Conservation (phyloP, 352 stramenopile species). For the Globisporangium camurandrum region DNA sequence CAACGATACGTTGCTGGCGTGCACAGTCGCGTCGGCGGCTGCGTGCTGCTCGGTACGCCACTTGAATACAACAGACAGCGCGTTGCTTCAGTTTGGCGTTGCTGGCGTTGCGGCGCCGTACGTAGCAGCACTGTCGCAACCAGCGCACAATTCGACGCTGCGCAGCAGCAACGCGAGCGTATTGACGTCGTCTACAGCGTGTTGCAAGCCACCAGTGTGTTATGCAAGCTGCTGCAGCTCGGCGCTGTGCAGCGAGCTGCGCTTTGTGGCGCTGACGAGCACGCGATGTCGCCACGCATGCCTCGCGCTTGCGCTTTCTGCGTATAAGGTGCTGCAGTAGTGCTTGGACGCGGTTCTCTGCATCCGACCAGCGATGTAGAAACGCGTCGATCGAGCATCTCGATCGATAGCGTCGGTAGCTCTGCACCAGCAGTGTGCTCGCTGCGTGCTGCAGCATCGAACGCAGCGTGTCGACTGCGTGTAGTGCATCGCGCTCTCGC, state of each 20-base stretch:
- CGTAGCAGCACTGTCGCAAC: not conserved
- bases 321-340: constrained; percentile 3
- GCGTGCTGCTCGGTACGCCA: not conserved
- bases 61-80: not conserved
- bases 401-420: constrained; percentile 4
- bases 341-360: constrained; percentile 9
- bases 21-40: not conserved
- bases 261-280: not conserved
- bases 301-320: constrained; percentile 1
- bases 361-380: constrained; percentile 4
- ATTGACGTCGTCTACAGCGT: not conserved
- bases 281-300: not conserved
- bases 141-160: constrained; percentile 2
- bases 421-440: not conserved
- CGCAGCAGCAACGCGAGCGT: too few species aligned
- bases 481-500: constrained; percentile 11
- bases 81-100: not conserved
- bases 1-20: not conserved
- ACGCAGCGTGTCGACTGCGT: constrained; percentile 7
- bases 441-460: constrained; percentile 3
- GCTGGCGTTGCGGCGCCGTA: not conserved
- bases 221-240: not conserved
- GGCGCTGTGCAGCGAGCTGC: not conserved
- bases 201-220: not conserved
- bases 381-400: constrained; percentile 15